Evolutionary conservation across 2,329 filamentous ascomycete genomes (phyloP), one percentile per base, ranked within the genome.

Genomic region (Thermothelomyces thermophilus): DNA sequence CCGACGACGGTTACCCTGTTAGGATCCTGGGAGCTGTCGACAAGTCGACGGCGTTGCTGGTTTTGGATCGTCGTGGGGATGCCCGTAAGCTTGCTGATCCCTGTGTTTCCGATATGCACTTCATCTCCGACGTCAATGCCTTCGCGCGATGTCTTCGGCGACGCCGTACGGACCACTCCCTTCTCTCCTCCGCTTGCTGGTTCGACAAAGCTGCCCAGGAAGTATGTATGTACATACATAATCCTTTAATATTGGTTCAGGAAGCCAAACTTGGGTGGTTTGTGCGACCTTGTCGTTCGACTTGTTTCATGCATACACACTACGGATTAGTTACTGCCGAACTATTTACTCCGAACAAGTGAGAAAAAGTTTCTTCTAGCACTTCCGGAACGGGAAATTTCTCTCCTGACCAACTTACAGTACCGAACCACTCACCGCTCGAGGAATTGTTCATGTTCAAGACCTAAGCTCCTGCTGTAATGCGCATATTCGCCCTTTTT

Each of bases 81-180:
- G 17, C 19, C 16, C 22, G 43, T 34, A 19, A 42, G 33, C 31
- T 19, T 31, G 35, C 50, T 26, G 51, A 56, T 54, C 60, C 59
- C 52, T 56, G 58, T 48, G 22, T 42, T 47, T 52, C n/a, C 19
- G 39, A 46, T 35, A 58, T 62, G 61, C 62, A 61, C 58, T 58
- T 69, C 66, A 68, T 68, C 58, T 69, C 66, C 66, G 64, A 56
- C 53, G 52, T 67, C 55, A 64, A 69, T 68, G 66, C 66, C 52
- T 50, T 53, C 33, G 22, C 14, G 5, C 37, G 24, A 26, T 9
- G 9, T 26, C 24, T 26, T 42, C 41, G 50, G 45, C 30, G 50
- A 42, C 47, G 41, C 48, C 44, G 44, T 36, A 13, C 33, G n/a
- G n/a, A n/a, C n/a, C n/a, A n/a, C n/a, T n/a, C n/a, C n/a, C n/a